phyloP scores from a whole-genome alignment of 441 rosid species.

The Adansonia grandidieri region DNA sequence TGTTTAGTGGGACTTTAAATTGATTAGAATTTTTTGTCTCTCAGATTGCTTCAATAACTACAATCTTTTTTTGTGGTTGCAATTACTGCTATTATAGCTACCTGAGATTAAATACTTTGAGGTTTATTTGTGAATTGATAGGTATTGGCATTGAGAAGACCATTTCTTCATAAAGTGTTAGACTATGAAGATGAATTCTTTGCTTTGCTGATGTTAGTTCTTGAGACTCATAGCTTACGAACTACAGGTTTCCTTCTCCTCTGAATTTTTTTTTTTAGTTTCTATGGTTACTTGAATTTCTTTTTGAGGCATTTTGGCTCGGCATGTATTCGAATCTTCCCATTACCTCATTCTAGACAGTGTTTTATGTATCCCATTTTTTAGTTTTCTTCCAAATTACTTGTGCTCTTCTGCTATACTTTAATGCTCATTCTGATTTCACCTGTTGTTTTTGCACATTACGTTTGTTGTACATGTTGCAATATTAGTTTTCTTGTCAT shows the following conservation, averaged over 20 bases:
- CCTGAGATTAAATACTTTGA: constrained; percentile 13
- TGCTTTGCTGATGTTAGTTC: constrained; percentile 82
- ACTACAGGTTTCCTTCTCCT: constrained; percentile 66
- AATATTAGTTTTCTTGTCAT: neutral
- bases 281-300: neutral
- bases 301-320: neutral
- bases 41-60: neutral
- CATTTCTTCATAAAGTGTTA: constrained; percentile 82
- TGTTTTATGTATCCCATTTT: neutral
- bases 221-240: constrained; percentile 91
- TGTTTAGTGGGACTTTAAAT: neutral
- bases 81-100: neutral
- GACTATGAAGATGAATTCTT: constrained; percentile 97
- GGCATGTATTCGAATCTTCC: neutral
- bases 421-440: neutral
- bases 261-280: neutral
- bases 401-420: neutral
- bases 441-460: neutral
- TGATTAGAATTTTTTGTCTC: constrained; percentile 1
- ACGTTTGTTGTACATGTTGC: neutral
- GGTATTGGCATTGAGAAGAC: constrained; percentile 95
- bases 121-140: constrained; percentile 36
- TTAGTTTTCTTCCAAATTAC: neutral
- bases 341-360: constrained; percentile 3
- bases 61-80: neutral